Percentiles rank a stretch among this genome's conserved stretches.
These are phyloP conservation scores for Fraxinus latifolia DNA, from an alignment of 305 asterid genomes.

Conservation along the genomic window DNA sequence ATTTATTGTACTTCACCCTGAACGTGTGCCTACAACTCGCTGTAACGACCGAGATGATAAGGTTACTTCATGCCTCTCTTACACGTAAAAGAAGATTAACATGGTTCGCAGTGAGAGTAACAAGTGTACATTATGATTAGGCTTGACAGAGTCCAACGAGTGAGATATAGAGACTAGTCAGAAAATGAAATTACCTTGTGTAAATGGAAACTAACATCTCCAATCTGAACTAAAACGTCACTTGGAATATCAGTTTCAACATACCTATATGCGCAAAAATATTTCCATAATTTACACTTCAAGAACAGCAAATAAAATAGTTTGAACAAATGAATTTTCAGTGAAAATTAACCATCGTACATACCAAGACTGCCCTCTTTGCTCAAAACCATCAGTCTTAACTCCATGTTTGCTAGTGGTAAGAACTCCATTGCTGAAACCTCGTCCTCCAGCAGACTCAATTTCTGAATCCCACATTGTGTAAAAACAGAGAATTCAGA, in stretches of 20 bases:
- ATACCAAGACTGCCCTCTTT: constrained; percentile 81
- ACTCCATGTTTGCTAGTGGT: constrained; percentile 50
- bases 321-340: background rate
- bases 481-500: constrained; percentile 7
- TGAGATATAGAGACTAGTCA: background rate
- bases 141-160: background rate
- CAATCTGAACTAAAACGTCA: constrained; percentile 74
- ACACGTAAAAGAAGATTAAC: background rate
- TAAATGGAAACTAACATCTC: constrained; percentile 70
- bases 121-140: background rate
- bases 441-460: constrained; percentile 55
- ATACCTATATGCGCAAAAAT: constrained; percentile 49
- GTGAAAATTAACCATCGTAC: background rate
- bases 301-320: background rate
- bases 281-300: background rate
- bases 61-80: background rate
- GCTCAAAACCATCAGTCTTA: constrained; percentile 77
- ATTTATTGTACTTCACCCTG: background rate
- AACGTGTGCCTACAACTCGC: background rate
- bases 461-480: constrained; percentile 82
- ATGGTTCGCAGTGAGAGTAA: background rate
- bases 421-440: constrained; percentile 57
- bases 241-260: constrained; percentile 88
- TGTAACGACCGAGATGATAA: background rate
- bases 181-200: constrained; percentile 58